A percentile compares a stretch with the other conserved stretches of the same genome.
These are phyloP conservation scores for Pleurotus citrinopileatus DNA, from an alignment of 768 basidiomycete genomes.

Conservation along the genomic window DNA sequence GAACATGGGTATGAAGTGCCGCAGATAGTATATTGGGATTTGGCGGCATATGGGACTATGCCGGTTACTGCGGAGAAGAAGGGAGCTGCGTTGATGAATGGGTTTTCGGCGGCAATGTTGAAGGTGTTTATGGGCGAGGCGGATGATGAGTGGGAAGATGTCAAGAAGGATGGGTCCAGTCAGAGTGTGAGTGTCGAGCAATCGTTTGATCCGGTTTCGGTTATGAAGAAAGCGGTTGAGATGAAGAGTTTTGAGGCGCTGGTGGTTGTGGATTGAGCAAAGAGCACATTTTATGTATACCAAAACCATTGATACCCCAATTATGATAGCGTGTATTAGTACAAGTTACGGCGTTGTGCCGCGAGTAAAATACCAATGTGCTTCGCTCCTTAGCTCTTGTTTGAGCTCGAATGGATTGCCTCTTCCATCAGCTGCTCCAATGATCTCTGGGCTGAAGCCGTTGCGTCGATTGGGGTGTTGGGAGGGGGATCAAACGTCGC, in stretches of 20 bases:
- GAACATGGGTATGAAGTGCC: slow-evolving; percentile 70
- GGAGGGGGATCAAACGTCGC: slow-evolving; percentile 4
- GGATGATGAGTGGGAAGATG: slow-evolving; percentile 35
- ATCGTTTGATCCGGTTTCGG: slow-evolving; percentile 36
- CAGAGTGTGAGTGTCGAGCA: slow-evolving; percentile 24
- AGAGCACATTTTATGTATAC: background rate
- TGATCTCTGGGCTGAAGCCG: background rate
- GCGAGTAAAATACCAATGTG: background rate
- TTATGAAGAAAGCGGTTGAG: slow-evolving; percentile 46
- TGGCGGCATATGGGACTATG: slow-evolving; percentile 33
- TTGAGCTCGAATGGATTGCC: background rate
- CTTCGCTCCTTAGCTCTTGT: too few relatives aligned
- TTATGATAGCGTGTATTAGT: background rate
- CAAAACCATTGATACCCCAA: background rate
- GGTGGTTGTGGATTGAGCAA: slow-evolving; percentile 49
- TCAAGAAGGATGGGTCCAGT: slow-evolving; percentile 27
- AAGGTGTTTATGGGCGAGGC: slow-evolving; percentile 68
- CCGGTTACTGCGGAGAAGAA: slow-evolving; percentile 51
- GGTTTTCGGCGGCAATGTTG: slow-evolving; percentile 66
- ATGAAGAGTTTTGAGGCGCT: slow-evolving; percentile 54
- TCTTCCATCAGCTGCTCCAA: slow-evolving; percentile 4
- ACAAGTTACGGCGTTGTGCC: background rate
- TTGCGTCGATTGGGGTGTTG: slow-evolving; percentile 2
- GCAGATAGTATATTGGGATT: slow-evolving; percentile 73
- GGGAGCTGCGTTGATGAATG: slow-evolving; percentile 69